Evolutionary conservation across 208 protist genomes (phyloP), one percentile per base, ranked within the genome.

Genomic region (Leishmania gerbilli): DNA sequence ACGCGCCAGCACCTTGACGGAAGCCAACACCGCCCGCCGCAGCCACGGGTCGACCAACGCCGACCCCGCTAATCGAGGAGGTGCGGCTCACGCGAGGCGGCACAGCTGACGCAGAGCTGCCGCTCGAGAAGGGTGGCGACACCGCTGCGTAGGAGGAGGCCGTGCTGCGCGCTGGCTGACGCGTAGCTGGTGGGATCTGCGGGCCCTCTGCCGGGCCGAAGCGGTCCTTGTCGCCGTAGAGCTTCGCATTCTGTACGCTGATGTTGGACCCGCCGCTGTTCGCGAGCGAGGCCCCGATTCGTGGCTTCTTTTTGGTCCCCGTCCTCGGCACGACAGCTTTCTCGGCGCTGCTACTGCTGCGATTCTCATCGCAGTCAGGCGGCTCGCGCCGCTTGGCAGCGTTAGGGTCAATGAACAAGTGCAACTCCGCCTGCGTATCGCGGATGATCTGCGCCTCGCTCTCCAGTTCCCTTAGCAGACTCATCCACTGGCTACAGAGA

Each of bases 181-280:
- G 69, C 71, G n/a, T 64, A 60, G 69, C 72, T 37, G 72, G 45
- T 27, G 64, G 49, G 51, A 67, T 40, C n/a, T 64, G 68, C 42
- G 87, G 90, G 1, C 90, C 89, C 11, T 87, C 81, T 0, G 86
- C 34, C 0, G 93, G 93, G 0, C 93, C 93, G 86, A 97, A 97
- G 79, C 93, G 91, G 80, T 97, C 93, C 71, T 79, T 86, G 83
- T 97, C 93, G 17, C 93, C 93, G 84, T 97, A 97, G 2, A 94
- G 82, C 27, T 81, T 74, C 68, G 92, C 55, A 71, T 97, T 85
- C 55, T 80, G 77, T 69, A 74, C 77, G 47, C 82, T 94, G 19
- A 88, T 49, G 34, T 79, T 74, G 45, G 76, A 76, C 4, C 77
- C 62, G 24, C 53, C 34, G 45, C 58, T n/a, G 62, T 19, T 40